These are phyloP conservation scores for Candida xyloterini DNA, from an alignment of 805 yeast genomes.

Conservation along the genomic window DNA sequence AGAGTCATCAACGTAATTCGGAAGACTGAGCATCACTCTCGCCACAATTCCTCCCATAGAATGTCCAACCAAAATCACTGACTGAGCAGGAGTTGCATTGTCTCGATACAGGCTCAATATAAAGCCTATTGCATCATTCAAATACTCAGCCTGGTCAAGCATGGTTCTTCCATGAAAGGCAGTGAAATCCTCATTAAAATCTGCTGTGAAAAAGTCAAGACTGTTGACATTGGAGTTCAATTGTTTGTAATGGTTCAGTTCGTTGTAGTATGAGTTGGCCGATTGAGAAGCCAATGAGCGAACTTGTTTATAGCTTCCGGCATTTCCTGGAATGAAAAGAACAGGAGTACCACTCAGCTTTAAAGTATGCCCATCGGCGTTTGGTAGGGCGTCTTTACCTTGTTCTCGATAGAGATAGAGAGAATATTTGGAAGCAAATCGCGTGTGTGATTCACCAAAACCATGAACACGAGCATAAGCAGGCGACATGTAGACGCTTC, in stretches of 20 bases:
- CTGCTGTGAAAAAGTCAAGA: slow-evolving; percentile 86
- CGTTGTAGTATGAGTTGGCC: slow-evolving; percentile 50
- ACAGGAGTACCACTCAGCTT: slow-evolving; percentile 74
- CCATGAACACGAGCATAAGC: slow-evolving; percentile 72
- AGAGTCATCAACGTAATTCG: slow-evolving; percentile 68
- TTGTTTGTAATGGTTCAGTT: slow-evolving; percentile 25
- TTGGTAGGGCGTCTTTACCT: slow-evolving; percentile 58
- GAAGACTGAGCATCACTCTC: slow-evolving; percentile 74
- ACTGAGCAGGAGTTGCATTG: slow-evolving; percentile 33
- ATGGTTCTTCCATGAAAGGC: slow-evolving; percentile 95
- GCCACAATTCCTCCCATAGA: slow-evolving; percentile 99
- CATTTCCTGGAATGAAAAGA: slow-evolving; percentile 94
- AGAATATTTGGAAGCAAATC: slow-evolving; percentile 78
- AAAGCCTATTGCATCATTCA: slow-evolving; percentile 81
- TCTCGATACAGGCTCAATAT: slow-evolving; percentile 65
- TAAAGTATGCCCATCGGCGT: slow-evolving; percentile 25
- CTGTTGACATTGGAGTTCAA: slow-evolving; percentile 37
- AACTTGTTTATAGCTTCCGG: slow-evolving; percentile 89
- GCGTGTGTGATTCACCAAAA: slow-evolving; percentile 67
- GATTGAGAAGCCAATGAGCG: slow-evolving; percentile 88
- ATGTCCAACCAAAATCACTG: slow-evolving; percentile 82
- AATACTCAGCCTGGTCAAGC: slow-evolving; percentile 88
- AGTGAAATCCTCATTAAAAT: slow-evolving; percentile 92
- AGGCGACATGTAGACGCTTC: slow-evolving; percentile 76
- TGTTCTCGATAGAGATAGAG: slow-evolving; percentile 85